Base-by-base conservation (phyloP, 1,139 yeast species). In the Geotrichum cucujoidarum region DNA sequence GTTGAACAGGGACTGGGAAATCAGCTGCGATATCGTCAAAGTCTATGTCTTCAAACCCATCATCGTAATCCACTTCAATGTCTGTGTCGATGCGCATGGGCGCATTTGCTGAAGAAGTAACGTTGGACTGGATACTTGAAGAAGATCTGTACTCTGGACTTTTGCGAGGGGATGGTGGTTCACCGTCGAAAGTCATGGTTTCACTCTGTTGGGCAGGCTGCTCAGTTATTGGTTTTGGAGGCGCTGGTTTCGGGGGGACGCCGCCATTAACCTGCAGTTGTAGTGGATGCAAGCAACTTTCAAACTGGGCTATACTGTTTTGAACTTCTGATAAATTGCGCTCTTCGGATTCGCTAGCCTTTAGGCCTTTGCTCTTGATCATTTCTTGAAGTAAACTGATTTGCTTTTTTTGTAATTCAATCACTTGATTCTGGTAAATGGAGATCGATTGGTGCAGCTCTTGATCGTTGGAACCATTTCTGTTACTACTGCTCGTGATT, bases 331-430 rank as follows among this genome's bases (percentile, higher is more conserved):
- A 27, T 18, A 18, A 22, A 14, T n/a, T 24, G 27, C 10, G 8
- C 10, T 6, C 27, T 24, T 6, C 27, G 10, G 27, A 6, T 24
- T 22, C n/a, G 16, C 32, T 16, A n/a, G 13, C 16, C 29, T 30
- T 29, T 29, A 27, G 2, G 40, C 18, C 8, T 34, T 36, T 7
- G 36, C 6, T 14, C 20, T 11, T 10, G 31, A 24, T 11, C 35
- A 16, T 35, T 34, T 29, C 14, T 17, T 20, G 11, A 42, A 42
- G 21, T 25, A 35, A 27, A 10, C 34, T 24, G 29, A 46, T 40
- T 21, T 46, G 45, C 6, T 17, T 40, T 22, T 39, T 40, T 35
- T 40, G 49, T 18, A 46, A 11, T 24, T 40, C 49, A 30, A 40
- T 46, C 8, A 46, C 39, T 31, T 46, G 40, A n/a, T 39, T 16